These are phyloP conservation scores for Chlorella sp. DNA, from an alignment of 139 green algal genomes.

Conservation along the genomic window DNA sequence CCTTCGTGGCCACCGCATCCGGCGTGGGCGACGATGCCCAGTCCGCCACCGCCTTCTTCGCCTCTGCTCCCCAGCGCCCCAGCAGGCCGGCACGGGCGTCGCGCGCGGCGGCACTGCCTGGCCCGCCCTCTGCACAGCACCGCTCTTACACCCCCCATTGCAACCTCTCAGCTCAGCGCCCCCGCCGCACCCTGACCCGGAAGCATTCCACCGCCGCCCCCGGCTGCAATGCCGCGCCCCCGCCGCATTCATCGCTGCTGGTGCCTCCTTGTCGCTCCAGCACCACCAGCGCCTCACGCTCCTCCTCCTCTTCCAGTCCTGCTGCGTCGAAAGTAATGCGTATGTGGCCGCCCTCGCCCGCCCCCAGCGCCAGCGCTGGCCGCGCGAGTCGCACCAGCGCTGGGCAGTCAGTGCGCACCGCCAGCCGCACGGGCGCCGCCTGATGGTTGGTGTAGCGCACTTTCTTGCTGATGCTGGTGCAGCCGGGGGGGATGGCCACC, in stretches of 20 bases:
- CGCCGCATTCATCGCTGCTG: background rate
- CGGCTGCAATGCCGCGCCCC: no score
- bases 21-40: no score
- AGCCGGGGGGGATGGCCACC: background rate
- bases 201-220: no score
- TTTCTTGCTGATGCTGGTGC: slow-evolving; percentile 19
- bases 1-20: no score
- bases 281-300: background rate
- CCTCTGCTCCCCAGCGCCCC: no score
- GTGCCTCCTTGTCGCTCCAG: background rate
- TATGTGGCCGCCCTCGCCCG: background rate
- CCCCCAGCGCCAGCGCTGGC: background rate
- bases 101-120: no score
- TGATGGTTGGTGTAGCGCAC: slow-evolving; percentile 18
- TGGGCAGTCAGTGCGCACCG: background rate
- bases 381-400: slow-evolving; percentile 3
- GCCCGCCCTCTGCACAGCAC: no score
- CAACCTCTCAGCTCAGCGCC: no score
- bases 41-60: no score
- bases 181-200: no score
- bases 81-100: no score
- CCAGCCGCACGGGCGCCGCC: background rate
- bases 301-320: background rate
- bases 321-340: background rate
- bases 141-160: no score